Evolutionary conservation across 225 moss, liverwort and hornwort species (phyloP).

Genomic region (Bryoerythrophyllum caledonicum): DNA sequence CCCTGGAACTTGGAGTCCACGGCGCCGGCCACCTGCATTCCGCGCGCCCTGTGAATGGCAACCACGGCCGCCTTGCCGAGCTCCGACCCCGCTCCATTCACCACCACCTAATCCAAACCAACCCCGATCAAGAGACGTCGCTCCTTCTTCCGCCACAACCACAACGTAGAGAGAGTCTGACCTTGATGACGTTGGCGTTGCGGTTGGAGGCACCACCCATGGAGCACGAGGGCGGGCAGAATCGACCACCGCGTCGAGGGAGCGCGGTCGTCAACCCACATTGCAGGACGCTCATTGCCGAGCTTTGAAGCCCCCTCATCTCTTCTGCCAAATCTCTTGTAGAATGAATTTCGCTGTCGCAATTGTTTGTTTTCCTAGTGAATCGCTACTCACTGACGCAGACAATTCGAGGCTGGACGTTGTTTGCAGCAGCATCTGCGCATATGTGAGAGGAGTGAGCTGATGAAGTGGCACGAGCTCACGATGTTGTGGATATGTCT

Average conservation of each 20-base stretch:
- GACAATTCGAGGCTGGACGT: no score
- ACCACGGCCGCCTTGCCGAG: constrained; percentile 58
- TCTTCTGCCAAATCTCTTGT: not conserved
- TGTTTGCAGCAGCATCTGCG: no score
- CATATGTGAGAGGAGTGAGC: no score
- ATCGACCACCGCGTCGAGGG: not conserved
- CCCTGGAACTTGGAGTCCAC: constrained; percentile 58
- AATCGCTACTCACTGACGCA: no score
- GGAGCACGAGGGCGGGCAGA: constrained; percentile 12
- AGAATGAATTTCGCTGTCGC: no score
- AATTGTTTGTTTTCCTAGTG: no score
- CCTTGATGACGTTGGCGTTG: constrained; percentile 25
- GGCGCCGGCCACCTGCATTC: constrained; percentile 71
- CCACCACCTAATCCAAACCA: constrained; percentile 44
- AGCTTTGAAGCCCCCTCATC: constrained; percentile 24
- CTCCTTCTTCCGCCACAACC: no score
- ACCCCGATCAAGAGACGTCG: not conserved
- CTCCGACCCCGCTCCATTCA: constrained; percentile 59
- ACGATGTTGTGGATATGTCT: not conserved
- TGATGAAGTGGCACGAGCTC: no score
- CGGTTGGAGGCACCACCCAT: constrained; percentile 9
- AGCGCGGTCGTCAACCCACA: not conserved
- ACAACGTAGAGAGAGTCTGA: not conserved
- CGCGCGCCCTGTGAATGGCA: constrained; percentile 58
- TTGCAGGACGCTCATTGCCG: not conserved